phyloP scores from a whole-genome alignment of 495 filamentous ascomycete genomes.

The Cladorrhinum samala region DNA sequence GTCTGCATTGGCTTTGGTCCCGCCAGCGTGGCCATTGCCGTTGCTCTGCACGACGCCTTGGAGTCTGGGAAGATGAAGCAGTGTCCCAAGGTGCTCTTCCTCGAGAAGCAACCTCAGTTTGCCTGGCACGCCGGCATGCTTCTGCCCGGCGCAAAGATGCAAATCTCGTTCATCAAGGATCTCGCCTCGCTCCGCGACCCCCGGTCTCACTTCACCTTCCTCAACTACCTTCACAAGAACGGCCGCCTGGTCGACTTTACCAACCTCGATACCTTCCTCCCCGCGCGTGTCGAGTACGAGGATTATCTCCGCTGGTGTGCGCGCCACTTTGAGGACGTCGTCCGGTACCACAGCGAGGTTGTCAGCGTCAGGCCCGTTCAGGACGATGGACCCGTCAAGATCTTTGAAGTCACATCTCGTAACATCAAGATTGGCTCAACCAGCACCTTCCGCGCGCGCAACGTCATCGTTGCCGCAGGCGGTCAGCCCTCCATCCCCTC shows the following conservation, averaged over 20 bases:
- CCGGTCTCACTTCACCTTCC: conserved; percentile 86
- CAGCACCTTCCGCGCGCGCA: conserved; percentile 48
- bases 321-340: conserved; percentile 67
- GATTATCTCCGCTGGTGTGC: conserved; percentile 96
- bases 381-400: conserved; percentile 41
- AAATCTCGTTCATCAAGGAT: conserved; percentile 97
- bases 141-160: conserved; percentile 88
- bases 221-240: conserved; percentile 83
- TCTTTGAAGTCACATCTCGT: conserved; percentile 40
- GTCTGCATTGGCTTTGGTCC: conserved; percentile 92
- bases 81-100: conserved; percentile 66
- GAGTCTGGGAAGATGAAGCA: conserved; percentile 32
- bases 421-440: conserved; percentile 30
- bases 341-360: conserved; percentile 74
- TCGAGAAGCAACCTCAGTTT: conserved; percentile 79
- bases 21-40: conserved; percentile 85
- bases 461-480: conserved; percentile 83
- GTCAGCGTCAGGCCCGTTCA: conserved; percentile 50
- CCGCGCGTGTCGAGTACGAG: conserved; percentile 82
- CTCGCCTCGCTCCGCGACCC: conserved; percentile 84
- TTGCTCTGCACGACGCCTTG: conserved; percentile 73
- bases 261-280: conserved; percentile 84
- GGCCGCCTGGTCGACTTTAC: conserved; percentile 78
- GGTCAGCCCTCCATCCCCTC: conserved; percentile 73
- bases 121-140: conserved; percentile 95